These are phyloP conservation scores for Cladosporium sp. DNA, from an alignment of 2,329 filamentous ascomycete genomes.

Conservation along the genomic window DNA sequence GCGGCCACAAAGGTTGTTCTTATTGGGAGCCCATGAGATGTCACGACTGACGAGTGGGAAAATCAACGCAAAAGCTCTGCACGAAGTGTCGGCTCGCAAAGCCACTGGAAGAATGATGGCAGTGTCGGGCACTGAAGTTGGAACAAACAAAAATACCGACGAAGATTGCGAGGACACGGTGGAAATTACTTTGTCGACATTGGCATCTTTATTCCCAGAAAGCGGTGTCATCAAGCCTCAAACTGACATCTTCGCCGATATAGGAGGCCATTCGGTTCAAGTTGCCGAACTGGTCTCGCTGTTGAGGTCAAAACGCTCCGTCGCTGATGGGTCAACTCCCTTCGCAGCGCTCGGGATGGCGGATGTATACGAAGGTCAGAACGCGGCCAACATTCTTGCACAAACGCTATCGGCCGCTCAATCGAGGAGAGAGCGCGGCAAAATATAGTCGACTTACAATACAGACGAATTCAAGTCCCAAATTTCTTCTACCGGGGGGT, in stretches of 20 bases:
- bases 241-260: conserved; percentile 61
- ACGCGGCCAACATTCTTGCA: conserved; percentile 14
- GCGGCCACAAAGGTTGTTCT: conserved; percentile 21
- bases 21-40: conserved; percentile 18
- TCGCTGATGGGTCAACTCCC: conserved; percentile 12
- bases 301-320: conserved; percentile 13
- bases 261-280: conserved; percentile 69
- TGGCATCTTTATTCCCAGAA: conserved; percentile 40
- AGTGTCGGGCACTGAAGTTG: background rate
- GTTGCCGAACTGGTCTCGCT: conserved; percentile 38
- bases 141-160: background rate
- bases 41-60: conserved; percentile 22
- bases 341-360: conserved; percentile 22
- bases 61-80: conserved; percentile 21
- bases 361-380: conserved; percentile 23
- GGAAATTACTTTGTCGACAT: conserved; percentile 9
- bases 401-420: too few species aligned
- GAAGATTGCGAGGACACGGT: conserved; percentile 10
- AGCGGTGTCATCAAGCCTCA: conserved; percentile 38
- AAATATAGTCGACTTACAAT: too few species aligned
- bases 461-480: too few species aligned
- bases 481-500: too few species aligned
- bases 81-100: conserved; percentile 17
- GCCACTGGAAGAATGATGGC: conserved; percentile 9
- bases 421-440: too few species aligned